Base-by-base conservation (phyloP, 179 eudicot genomes). In the Drosera spatulata region DNA sequence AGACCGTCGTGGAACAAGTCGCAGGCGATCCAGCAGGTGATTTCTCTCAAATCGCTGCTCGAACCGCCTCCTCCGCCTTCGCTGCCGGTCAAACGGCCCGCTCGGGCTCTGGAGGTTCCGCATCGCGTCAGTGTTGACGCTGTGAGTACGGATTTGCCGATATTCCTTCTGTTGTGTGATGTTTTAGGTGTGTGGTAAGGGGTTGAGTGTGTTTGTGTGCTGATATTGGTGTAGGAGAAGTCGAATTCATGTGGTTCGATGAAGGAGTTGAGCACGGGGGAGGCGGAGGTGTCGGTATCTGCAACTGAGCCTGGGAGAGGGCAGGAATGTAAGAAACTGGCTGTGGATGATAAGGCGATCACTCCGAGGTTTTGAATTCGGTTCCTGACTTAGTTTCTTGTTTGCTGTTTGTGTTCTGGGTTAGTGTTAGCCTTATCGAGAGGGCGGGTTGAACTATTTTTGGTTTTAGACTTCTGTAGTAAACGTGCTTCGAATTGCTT, bases 1-100 rank as follows among this genome's bases (percentile, higher is more conserved):
- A 69, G 95, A 44, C 98, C 98, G 45, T 91, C 96, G 53, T 91
- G 98, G 96, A 91, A 91, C 79, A 91, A 91, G 79, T 91, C 96
- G 12, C 96, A 91, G 79, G 98, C 96, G 80, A 91, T 88, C 65
- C 98, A 91, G 69, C 96, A 91, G 63, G 98, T 91, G 3, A 88
- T 91, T 83, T 91, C 42, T 22, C 33, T 22, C 33, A 22, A 22
- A 22, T 22, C 33, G 33, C 33, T 22, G 33, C 33, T 22, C 33
- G 96, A 88, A 64, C 69, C 88, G 39, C 37, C 87, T 68, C 73
- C 63, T 63, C 71, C 70, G 59, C 58, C 74, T 59, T 43, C 71
- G 50, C 10, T 59, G 56, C 38, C 68, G 15, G 50, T 60, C 49
- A 53, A 65, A 48, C 2, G 60, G n/a, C 64, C 43, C 45, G 56